A percentile compares a stretch with the other conserved stretches of the same genome.
Evolutionary conservation across 768 basidiomycete genomes (phyloP).

Genomic region (Tephrocybe rancida): DNA sequence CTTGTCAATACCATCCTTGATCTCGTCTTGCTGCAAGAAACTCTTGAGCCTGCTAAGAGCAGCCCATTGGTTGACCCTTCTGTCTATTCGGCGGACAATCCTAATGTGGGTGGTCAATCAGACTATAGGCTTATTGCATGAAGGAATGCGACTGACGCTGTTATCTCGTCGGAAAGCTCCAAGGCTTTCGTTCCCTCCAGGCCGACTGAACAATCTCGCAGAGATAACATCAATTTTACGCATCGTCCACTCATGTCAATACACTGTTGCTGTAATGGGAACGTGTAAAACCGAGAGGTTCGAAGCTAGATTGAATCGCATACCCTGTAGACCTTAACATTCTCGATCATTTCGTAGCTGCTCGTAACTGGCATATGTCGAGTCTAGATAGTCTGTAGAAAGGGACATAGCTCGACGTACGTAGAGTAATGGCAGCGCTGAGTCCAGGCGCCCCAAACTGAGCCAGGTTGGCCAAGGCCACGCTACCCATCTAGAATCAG

Average conservation of each 20-base stretch:
- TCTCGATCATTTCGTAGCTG: constrained; percentile 30
- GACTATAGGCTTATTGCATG: not conserved
- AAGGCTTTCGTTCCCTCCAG: constrained; percentile 30
- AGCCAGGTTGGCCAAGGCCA: not conserved
- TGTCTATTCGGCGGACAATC: constrained; percentile 29
- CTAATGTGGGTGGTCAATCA: constrained; percentile 13
- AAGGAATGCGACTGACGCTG: constrained; percentile 25
- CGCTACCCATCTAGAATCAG: not conserved
- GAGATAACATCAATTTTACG: constrained; percentile 28
- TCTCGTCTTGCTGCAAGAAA: constrained; percentile 38
- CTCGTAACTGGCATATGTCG: constrained; percentile 24
- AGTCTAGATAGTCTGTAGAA: not conserved
- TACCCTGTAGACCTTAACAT: constrained; percentile 42
- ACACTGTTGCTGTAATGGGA: constrained; percentile 37
- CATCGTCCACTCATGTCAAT: constrained; percentile 34
- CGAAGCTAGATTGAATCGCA: constrained; percentile 5
- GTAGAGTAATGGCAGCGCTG: constrained; percentile 23
- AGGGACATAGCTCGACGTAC: constrained; percentile 18
- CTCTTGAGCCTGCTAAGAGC: constrained; percentile 34
- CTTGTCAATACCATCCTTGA: constrained; percentile 41
- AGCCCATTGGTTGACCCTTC: constrained; percentile 38
- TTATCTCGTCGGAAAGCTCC: constrained; percentile 37
- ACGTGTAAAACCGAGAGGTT: not conserved
- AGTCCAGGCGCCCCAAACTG: constrained; percentile 25
- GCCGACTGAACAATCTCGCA: constrained; percentile 33